A percentile compares a stretch with the other conserved stretches of the same genome.
Conservation (phyloP, 1,284 basidiomycete species). For the Filobasidium uniguttulatum region DNA sequence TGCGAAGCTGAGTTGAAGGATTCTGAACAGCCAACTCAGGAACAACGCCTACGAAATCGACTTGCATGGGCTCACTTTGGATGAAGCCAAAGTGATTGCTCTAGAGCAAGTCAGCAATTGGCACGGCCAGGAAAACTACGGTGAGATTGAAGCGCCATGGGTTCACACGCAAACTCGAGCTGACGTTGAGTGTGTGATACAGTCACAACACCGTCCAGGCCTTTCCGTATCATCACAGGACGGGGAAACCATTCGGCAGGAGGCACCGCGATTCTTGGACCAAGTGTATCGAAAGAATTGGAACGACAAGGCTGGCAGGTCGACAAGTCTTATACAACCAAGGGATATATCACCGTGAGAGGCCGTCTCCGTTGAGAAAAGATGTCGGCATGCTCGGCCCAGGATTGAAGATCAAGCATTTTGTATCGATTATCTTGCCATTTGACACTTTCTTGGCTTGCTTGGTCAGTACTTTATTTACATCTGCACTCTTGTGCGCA, state of each 20-base stretch:
- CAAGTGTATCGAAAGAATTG: slow-evolving; percentile 25
- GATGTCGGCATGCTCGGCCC: too few relatives aligned
- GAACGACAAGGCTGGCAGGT: slow-evolving; percentile 30
- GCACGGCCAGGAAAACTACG: slow-evolving; percentile 16
- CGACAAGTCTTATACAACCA: slow-evolving; percentile 20
- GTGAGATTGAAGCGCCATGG: background rate
- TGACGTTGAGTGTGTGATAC: background rate
- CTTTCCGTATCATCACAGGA: slow-evolving; percentile 27
- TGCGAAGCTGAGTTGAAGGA: too few relatives aligned
- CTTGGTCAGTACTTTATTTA: too few relatives aligned
- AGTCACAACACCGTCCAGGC: slow-evolving; percentile 10
- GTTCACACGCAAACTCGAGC: too few relatives aligned
- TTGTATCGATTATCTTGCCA: too few relatives aligned
- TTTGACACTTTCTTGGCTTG: too few relatives aligned
- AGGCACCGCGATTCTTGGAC: slow-evolving; percentile 28
- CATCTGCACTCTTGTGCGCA: too few relatives aligned
- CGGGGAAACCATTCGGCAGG: slow-evolving; percentile 31
- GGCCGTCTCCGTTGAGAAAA: too few relatives aligned
- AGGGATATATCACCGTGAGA: slow-evolving; percentile 29
- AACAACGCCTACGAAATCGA: too few relatives aligned
- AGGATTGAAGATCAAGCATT: too few relatives aligned
- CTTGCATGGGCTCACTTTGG: slow-evolving; percentile 28
- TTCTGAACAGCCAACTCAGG: too few relatives aligned
- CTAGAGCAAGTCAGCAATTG: slow-evolving; percentile 22
- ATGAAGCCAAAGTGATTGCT: slow-evolving; percentile 26